A percentile compares a stretch with the other conserved stretches of the same genome.
These are phyloP conservation scores for Kalaharituber pfeilii DNA, from an alignment of 2,329 filamentous ascomycete genomes.

Conservation along the genomic window DNA sequence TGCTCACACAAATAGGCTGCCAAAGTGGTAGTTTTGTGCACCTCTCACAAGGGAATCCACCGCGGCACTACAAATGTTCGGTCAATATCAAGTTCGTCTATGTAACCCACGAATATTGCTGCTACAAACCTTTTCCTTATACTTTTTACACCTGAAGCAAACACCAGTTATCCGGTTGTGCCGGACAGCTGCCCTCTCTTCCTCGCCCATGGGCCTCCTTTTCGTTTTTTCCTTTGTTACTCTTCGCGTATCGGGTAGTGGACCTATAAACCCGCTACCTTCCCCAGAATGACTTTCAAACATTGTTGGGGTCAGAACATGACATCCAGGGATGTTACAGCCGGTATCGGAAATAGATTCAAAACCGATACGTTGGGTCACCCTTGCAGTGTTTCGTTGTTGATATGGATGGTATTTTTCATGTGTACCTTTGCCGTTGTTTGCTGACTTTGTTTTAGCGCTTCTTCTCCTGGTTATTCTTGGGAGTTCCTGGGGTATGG, in stretches of 20 bases:
- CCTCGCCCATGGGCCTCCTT: conserved; percentile 15
- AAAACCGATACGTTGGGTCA: background rate
- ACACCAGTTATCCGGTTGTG: conserved; percentile 16
- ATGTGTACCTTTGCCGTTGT: background rate
- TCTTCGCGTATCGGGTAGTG: background rate
- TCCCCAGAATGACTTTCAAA: background rate
- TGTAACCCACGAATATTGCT: background rate
- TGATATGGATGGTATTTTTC: background rate
- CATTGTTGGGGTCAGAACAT: background rate
- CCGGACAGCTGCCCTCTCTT: conserved; percentile 17
- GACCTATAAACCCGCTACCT: background rate
- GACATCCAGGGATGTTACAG: background rate
- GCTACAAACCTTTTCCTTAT: conserved; percentile 17
- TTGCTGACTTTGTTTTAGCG: background rate
- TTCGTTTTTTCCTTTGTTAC: conserved; percentile 13
- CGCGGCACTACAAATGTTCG: conserved; percentile 13
- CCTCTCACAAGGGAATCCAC: conserved; percentile 17
- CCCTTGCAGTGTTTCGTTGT: background rate
- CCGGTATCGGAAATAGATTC: background rate
- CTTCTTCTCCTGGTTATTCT: background rate
- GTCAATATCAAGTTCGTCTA: background rate
- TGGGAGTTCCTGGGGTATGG: background rate
- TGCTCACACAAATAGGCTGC: conserved; percentile 17
- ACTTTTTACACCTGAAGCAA: conserved; percentile 18
- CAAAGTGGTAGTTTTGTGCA: conserved; percentile 16